These are phyloP conservation scores for Phoma sp. DNA, from an alignment of 2,329 filamentous ascomycete genomes.

Conservation along the genomic window DNA sequence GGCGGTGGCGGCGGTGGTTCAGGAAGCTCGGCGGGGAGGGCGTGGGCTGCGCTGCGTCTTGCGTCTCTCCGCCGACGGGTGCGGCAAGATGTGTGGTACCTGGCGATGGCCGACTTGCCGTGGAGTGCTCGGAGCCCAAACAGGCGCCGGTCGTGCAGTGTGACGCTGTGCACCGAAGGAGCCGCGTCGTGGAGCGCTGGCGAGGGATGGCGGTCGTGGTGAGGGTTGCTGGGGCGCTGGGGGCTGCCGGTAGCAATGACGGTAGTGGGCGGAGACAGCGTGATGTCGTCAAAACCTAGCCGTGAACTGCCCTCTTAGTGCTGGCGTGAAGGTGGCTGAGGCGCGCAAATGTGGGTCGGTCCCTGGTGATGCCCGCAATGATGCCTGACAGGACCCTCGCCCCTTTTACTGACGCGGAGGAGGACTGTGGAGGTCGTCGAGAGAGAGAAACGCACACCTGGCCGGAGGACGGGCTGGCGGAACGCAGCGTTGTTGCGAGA, in stretches of 20 bases:
- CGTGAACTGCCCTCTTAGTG: slow-evolving; percentile 31
- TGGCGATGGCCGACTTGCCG: slow-evolving; percentile 31
- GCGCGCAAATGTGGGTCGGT: slow-evolving; percentile 17
- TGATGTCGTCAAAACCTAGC: slow-evolving; percentile 36
- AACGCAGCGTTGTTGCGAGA: slow-evolving; percentile 8
- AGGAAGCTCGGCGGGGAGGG: slow-evolving; percentile 30
- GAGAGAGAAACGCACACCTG: slow-evolving; percentile 1
- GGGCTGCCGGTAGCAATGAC: slow-evolving; percentile 26
- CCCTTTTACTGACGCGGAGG: slow-evolving; percentile 8
- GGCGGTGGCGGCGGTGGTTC: slow-evolving; percentile 44
- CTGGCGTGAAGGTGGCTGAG: slow-evolving; percentile 34
- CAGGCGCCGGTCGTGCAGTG: slow-evolving; percentile 27
- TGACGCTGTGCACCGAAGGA: slow-evolving; percentile 14
- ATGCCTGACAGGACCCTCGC: slow-evolving; percentile 21
- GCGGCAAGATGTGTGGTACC: slow-evolving; percentile 34
- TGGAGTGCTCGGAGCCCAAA: slow-evolving; percentile 32
- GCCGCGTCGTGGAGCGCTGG: slow-evolving; percentile 15
- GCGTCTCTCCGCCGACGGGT: slow-evolving; percentile 36
- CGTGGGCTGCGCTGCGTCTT: slow-evolving; percentile 7
- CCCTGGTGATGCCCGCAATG: slow-evolving; percentile 25
- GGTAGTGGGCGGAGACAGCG: slow-evolving; percentile 22
- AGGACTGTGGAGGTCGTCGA: slow-evolving; percentile 3
- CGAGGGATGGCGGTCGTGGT: neutral
- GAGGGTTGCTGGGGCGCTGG: slow-evolving; percentile 16
- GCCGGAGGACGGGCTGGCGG: slow-evolving; percentile 3